Conservation (phyloP, 805 yeast genomes). For the Lipomyces mesembrius region DNA sequence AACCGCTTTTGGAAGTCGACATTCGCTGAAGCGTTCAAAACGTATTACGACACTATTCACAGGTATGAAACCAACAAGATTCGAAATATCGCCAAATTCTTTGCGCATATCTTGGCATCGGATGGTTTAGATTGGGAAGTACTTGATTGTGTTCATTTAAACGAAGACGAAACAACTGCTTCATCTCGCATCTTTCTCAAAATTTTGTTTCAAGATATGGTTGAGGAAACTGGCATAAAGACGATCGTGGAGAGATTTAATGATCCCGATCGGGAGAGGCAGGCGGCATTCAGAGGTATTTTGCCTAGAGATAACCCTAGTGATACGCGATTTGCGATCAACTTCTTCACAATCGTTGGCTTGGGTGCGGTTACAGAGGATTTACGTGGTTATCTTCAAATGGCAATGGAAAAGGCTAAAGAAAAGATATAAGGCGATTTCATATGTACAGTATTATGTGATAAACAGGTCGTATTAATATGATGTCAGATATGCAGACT, state of each 20-base stretch:
- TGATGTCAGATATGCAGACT: background rate
- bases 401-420: background rate
- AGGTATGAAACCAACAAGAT: constrained; percentile 73
- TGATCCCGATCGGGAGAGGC: constrained; percentile 58
- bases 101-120: constrained; percentile 80
- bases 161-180: constrained; percentile 76
- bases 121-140: constrained; percentile 70
- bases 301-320: constrained; percentile 59
- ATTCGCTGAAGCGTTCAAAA: constrained; percentile 59
- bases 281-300: constrained; percentile 53
- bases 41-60: constrained; percentile 62
- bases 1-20: constrained; percentile 61
- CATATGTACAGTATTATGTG: background rate
- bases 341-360: constrained; percentile 91
- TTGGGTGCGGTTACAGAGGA: constrained; percentile 80
- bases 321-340: constrained; percentile 70
- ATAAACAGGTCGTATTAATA: background rate
- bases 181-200: constrained; percentile 79
- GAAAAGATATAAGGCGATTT: background rate
- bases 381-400: constrained; percentile 63
- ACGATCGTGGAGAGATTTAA: constrained; percentile 55
- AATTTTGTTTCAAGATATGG: constrained; percentile 77
- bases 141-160: constrained; percentile 60
- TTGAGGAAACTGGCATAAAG: constrained; percentile 71
- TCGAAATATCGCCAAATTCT: constrained; percentile 78